Evolutionary conservation across 139 green algal genomes (phyloP), one percentile per base, ranked within the genome.

Genomic region (Haematococcus lacustris): DNA sequence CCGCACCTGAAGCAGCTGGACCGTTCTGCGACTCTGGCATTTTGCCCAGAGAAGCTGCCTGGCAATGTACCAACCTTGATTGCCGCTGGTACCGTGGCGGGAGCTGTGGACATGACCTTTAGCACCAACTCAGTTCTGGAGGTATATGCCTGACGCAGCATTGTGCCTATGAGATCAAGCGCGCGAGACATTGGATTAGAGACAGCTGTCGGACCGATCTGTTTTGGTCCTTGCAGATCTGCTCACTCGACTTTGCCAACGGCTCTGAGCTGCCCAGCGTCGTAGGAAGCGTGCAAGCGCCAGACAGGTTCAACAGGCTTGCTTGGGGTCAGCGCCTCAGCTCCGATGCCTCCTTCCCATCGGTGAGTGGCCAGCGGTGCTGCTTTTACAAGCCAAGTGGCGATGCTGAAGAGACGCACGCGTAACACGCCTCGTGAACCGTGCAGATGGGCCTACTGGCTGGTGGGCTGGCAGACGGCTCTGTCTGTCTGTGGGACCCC

Each of bases 401-500:
- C 35, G 40, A 25, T 66, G 33, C 6, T 33, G 26, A 65, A 3
- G 35, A 69, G 70, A 17, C 7, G 2, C 2, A 25, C 28, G 38
- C 38, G 21, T 33, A 50, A 40, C 41, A 50, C 9, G 6, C 26
- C 6, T 34, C 50, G 2, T 66, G 32, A 34, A 5, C 33, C 50
- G 25, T 79, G 69, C 87, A 96, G 91, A 75, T 89, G 41, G 93
- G 96, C 4, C 74, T 98, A 25, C 77, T 98, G 66, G 96, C 94
- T 25, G 96, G 95, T 32, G 94, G 93, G 17, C 85, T 98, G 25
- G 82, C 88, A 2, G 93, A 98, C 69, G 96, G 96, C 43, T 88
- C 80, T 1, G 86, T 99, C 7, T 88, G 79, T 40, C 70, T 99
- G 38, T 99, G 93, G 91, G 90, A 98, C 77, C 91, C 95, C 3